A percentile compares a stretch with the other conserved stretches of the same genome.
phyloP scores from a whole-genome alignment of 441 rosid species.

The Pelargonium cotyledonis region DNA sequence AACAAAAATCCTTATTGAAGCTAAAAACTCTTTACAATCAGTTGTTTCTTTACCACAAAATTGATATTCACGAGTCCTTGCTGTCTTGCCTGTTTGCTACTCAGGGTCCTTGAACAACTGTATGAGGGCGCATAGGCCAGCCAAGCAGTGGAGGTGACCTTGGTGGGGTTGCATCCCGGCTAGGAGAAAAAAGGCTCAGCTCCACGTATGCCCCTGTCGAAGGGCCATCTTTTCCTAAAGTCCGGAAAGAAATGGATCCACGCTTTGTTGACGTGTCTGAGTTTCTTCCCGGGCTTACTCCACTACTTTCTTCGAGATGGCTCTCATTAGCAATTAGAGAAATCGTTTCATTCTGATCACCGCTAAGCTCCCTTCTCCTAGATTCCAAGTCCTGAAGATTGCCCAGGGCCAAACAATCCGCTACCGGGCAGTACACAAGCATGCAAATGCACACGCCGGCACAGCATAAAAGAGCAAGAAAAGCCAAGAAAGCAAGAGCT shows the following conservation, averaged over 20 bases:
- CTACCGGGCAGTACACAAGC: conserved; percentile 82
- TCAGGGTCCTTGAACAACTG: conserved; percentile 20
- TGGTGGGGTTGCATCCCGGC: conserved; percentile 41
- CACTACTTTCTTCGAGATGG: conserved; percentile 44
- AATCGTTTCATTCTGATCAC: conserved; percentile 51
- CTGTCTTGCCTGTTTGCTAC: not conserved
- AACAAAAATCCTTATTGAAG: conserved; percentile 39
- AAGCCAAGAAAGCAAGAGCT: conserved; percentile 70
- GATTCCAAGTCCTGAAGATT: conserved; percentile 52
- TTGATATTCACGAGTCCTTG: conserved; percentile 36
- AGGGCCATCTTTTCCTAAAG: conserved; percentile 36
- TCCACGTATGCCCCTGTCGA: conserved; percentile 42
- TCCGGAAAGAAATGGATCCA: conserved; percentile 58
- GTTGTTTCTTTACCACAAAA: conserved; percentile 58
- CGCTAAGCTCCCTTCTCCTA: conserved; percentile 38
- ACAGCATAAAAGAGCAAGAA: conserved; percentile 67
- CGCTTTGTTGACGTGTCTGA: conserved; percentile 55
- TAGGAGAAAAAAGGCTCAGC: conserved; percentile 60
- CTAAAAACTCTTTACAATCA: conserved; percentile 67
- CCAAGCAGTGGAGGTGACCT: conserved; percentile 52
- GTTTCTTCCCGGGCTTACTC: conserved; percentile 42
- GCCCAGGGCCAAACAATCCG: conserved; percentile 86
- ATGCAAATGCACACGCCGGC: conserved; percentile 67
- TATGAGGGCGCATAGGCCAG: conserved; percentile 49
- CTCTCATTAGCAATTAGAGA: conserved; percentile 61